Percentiles rank a stretch among this genome's conserved stretches.
Evolutionary conservation across 2,329 filamentous ascomycete species (phyloP).

Genomic region (Coniochaeta sp.): DNA sequence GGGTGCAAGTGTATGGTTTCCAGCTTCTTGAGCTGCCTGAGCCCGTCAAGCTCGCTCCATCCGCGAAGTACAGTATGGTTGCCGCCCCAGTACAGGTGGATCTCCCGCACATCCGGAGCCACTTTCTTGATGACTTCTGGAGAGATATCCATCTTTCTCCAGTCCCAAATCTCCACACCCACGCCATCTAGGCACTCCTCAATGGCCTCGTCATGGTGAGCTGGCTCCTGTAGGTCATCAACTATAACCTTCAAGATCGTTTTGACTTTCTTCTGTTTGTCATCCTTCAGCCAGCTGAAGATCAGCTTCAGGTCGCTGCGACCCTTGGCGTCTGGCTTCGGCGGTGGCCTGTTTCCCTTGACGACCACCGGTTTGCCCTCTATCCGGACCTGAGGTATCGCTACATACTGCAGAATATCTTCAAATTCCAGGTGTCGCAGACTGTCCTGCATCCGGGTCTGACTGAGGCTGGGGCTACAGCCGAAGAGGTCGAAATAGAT

Average conservation of each 20-base stretch:
- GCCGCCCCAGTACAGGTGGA: conserved; percentile 22
- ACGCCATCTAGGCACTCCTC: conserved; percentile 8
- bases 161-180: conserved; percentile 12
- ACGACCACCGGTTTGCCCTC: neutral
- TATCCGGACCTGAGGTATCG: conserved; percentile 6
- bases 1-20: conserved; percentile 15
- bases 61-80: conserved; percentile 23
- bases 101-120: conserved; percentile 10
- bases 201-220: conserved; percentile 11
- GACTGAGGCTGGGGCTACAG: neutral
- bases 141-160: conserved; percentile 10
- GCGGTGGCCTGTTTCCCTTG: neutral
- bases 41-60: conserved; percentile 20
- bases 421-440: conserved; percentile 7
- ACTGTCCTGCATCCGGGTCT: neutral
- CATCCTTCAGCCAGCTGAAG: conserved; percentile 2
- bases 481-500: conserved; percentile 8
- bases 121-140: conserved; percentile 11
- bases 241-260: conserved; percentile 10
- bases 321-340: conserved; percentile 1
- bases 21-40: conserved; percentile 15
- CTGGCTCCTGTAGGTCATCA: conserved; percentile 7
- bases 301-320: conserved; percentile 4
- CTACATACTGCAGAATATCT: conserved; percentile 8
- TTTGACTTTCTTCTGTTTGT: conserved; percentile 3